Percentiles rank a stretch among this genome's conserved stretches.
Evolutionary conservation across 2,329 filamentous ascomycete genomes (phyloP).

Genomic region (Penicillium fuscoglaucum): DNA sequence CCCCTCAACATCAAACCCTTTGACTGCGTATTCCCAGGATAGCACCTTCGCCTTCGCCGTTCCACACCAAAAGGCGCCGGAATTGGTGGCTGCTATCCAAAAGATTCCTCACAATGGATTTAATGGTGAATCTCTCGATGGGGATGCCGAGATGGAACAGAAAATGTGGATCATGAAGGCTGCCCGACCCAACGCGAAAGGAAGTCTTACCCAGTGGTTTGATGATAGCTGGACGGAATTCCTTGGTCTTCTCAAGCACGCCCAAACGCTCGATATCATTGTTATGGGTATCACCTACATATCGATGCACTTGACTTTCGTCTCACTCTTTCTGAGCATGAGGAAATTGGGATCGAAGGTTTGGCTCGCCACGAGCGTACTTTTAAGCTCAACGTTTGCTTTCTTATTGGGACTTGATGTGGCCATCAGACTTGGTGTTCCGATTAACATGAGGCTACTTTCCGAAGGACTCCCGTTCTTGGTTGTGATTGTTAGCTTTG

Average conservation of each 20-base stretch:
- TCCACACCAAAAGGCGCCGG: not conserved
- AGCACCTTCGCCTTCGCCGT: not conserved
- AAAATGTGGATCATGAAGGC: not conserved
- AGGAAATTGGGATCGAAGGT: not conserved
- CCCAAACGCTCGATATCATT: not conserved
- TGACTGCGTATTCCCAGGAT: not conserved
- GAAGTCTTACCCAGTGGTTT: not conserved
- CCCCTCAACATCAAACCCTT: not conserved
- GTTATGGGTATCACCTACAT: not conserved
- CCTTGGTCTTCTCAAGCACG: not conserved
- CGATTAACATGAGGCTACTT: not conserved
- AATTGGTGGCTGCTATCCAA: not conserved
- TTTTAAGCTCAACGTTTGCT: not conserved
- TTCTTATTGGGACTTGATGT: not conserved
- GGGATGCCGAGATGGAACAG: not conserved
- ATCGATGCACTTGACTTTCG: not conserved
- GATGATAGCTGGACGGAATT: not conserved
- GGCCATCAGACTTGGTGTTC: not conserved
- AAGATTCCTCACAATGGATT: not conserved
- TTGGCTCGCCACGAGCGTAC: not conserved
- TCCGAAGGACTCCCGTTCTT: not conserved
- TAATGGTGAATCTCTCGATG: too few species aligned
- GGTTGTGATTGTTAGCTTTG: not conserved
- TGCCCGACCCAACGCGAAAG: not conserved
- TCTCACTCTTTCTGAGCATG: not conserved